phyloP scores from a whole-genome alignment of 2,329 filamentous ascomycete genomes.

The Iodosphaeria phyllophila region DNA sequence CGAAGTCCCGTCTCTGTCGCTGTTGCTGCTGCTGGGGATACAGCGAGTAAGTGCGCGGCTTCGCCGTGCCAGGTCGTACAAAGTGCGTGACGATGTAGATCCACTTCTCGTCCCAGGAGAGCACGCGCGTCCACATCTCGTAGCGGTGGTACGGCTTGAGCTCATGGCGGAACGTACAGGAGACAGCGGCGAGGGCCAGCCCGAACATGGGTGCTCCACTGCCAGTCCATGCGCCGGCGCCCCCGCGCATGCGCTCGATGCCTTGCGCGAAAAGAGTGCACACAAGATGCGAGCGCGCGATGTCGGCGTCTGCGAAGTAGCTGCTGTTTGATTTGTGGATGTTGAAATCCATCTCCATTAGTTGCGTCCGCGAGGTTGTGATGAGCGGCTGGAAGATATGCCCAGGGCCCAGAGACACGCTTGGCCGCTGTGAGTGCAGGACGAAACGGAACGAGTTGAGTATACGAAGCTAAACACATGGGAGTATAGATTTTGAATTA shows the following conservation, averaged over 20 bases:
- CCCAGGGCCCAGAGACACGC: constrained; percentile 24
- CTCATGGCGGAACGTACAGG: constrained; percentile 32
- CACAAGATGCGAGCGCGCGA: constrained; percentile 45
- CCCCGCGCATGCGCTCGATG: constrained; percentile 15
- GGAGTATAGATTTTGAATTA: constrained; percentile 1
- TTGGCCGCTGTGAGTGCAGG: constrained; percentile 22
- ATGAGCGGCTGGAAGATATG: constrained; percentile 44
- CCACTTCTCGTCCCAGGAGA: constrained; percentile 40
- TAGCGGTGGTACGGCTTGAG: constrained; percentile 32
- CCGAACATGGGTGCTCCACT: constrained; percentile 12
- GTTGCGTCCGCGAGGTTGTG: constrained; percentile 38
- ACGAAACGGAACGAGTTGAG: constrained; percentile 21
- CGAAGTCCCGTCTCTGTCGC: constrained; percentile 1
- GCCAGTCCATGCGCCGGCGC: constrained; percentile 11
- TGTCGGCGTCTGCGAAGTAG: constrained; percentile 52
- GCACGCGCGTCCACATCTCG: constrained; percentile 29
- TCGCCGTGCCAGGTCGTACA: constrained; percentile 19
- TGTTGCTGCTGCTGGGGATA: constrained; percentile 13
- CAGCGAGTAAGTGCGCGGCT: constrained; percentile 11
- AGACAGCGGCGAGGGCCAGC: constrained; percentile 31
- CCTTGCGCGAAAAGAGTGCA: constrained; percentile 23
- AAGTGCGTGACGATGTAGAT: constrained; percentile 35
- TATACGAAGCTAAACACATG: constrained; percentile 11
- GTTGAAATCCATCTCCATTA: constrained; percentile 55
- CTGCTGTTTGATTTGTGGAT: constrained; percentile 54